Evolutionary conservation across 2,329 filamentous ascomycete species (phyloP), one percentile per base, ranked within the genome.

Genomic region (Xylaria digitata): DNA sequence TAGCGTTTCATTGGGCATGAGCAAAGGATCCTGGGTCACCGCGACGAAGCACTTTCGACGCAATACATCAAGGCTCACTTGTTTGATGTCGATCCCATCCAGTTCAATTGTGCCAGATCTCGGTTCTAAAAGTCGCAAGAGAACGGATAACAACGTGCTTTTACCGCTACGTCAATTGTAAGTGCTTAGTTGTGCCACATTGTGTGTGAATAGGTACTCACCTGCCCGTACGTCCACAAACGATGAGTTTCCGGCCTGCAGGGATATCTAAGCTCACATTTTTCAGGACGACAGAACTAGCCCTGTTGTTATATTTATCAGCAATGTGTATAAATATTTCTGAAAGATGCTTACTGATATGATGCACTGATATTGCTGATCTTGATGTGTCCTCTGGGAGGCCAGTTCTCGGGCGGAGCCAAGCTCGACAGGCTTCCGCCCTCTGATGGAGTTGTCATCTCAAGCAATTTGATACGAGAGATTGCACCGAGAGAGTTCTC

Each of bases 191-290:
- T 34, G 6, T 5, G 19, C 11, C 17, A 17, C 23, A 32, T 43
- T n/a, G 23, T 60, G 5, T 13, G 7, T 6, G 1, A 7, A 17
- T 37, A 37, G n/a, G 23, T 21, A 15, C 75, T 73, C 72, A 80
- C 81, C 80, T 82, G 66, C 83, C 85, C 26, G 82, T 88, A 1
- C 86, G 80, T 1, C 86, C 86, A 49, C 83, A 86, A 5, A 88
- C 78, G 2, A 82, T 78, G n/a, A 85, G 74, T 70, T 83, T 82
- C 70, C 85, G 78, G 7, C 85, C 85, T 0, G 82, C 72, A 45
- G 71, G 23, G 42, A 81, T 71, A 2, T 50, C 60, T 11, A 81
- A 56, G 6, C 43, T 72, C 0, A 81, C 1, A 11, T 73, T 50
- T 4, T 67, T 50, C 1, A 82, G 66, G 1, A 73, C 77, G 0